A percentile compares a stretch with the other conserved stretches of the same genome.
These are phyloP conservation scores for Diplodia intermedia DNA, from an alignment of 2,329 filamentous ascomycete species.

Conservation along the genomic window DNA sequence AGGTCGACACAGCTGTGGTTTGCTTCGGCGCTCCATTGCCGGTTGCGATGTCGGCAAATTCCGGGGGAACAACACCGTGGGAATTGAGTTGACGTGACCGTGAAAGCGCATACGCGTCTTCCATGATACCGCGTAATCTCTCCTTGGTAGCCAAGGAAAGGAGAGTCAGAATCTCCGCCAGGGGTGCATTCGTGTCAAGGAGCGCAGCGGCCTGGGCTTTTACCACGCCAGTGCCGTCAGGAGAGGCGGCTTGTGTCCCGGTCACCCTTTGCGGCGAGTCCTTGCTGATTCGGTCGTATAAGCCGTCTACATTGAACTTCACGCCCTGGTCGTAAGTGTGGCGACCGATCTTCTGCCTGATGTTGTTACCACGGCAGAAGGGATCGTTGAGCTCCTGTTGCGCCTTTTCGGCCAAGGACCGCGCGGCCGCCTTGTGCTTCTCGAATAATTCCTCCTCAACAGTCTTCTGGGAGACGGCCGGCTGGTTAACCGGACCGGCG, in stretches of 20 bases:
- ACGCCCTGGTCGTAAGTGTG: conserved; percentile 65
- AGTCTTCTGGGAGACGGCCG: conserved; percentile 68
- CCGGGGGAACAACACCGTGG: conserved; percentile 77
- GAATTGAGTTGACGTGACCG: conserved; percentile 76
- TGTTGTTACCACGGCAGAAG: conserved; percentile 70
- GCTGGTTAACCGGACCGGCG: conserved; percentile 56
- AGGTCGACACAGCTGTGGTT: conserved; percentile 48
- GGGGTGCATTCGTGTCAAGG: conserved; percentile 71
- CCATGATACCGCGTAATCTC: conserved; percentile 74
- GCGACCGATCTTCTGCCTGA: conserved; percentile 64
- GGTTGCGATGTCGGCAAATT: conserved; percentile 75
- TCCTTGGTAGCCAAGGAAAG: conserved; percentile 85
- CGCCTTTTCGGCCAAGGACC: conserved; percentile 63
- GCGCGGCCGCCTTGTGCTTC: conserved; percentile 71
- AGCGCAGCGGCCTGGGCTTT: conserved; percentile 65
- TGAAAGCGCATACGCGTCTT: conserved; percentile 76
- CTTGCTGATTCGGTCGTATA: conserved; percentile 50
- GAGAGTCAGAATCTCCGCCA: conserved; percentile 83
- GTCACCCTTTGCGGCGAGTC: conserved; percentile 40
- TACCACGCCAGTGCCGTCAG: conserved; percentile 68
- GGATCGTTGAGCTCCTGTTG: conserved; percentile 76
- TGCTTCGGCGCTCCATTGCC: conserved; percentile 52
- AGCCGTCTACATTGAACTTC: conserved; percentile 64
- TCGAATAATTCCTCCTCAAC: conserved; percentile 70
- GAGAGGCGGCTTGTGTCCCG: conserved; percentile 49